Conservation (phyloP, 495 filamentous ascomycete genomes). For the Xylona heveae region DNA sequence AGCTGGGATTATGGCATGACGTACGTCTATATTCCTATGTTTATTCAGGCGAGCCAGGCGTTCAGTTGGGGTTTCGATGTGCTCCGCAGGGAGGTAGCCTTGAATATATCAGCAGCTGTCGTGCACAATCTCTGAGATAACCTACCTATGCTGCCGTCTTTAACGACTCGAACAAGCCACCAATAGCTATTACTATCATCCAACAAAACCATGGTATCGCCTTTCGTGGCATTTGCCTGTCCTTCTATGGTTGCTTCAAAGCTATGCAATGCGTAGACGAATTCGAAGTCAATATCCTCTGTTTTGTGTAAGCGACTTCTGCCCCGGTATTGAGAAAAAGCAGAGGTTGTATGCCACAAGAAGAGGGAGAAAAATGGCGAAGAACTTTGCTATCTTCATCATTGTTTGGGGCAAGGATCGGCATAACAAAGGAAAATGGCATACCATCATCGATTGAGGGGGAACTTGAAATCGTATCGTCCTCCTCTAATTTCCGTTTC, state of each 20-base stretch:
- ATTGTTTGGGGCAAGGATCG: conserved; percentile 6
- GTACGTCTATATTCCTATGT: conserved; percentile 90
- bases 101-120: conserved; percentile 1
- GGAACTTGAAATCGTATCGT: conserved; percentile 93
- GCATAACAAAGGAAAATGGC: conserved; percentile 10
- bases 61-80: conserved; percentile 97
- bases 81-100: conserved; percentile 94
- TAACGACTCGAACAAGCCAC: conserved; percentile 95
- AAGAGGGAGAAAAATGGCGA: conserved; percentile 20
- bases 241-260: conserved; percentile 96
- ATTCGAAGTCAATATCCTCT: conserved; percentile 99
- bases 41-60: conserved; percentile 87
- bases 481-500: conserved; percentile 64
- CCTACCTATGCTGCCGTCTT: conserved; percentile 91
- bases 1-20: conserved; percentile 12
- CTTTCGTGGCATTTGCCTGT: conserved; percentile 94
- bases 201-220: conserved; percentile 98
- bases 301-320: conserved; percentile 57
- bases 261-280: conserved; percentile 94
- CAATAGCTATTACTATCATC: conserved; percentile 99
- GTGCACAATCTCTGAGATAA: neutral
- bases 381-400: conserved; percentile 7
- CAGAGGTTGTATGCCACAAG: conserved; percentile 15
- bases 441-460: conserved; percentile 99
- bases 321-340: conserved; percentile 24